Percentiles rank a stretch among this genome's conserved stretches.
phyloP scores from a whole-genome alignment of 768 basidiomycete species.

The Neoboletus magnificus region DNA sequence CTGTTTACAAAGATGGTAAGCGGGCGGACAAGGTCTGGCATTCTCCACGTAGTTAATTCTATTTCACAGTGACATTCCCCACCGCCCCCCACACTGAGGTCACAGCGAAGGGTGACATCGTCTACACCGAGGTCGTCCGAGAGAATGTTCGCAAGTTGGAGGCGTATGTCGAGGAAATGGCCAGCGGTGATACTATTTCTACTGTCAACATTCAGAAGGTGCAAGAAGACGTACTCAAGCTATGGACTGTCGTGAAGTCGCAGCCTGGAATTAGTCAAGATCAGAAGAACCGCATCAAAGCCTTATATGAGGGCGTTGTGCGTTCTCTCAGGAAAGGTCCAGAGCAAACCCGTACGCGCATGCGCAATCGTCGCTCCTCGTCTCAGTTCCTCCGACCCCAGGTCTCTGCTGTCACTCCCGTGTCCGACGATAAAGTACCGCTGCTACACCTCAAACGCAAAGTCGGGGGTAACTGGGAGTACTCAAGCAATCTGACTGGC shows the following conservation, averaged over 20 bases:
- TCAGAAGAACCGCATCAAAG: conserved; percentile 94
- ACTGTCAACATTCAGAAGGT: conserved; percentile 95
- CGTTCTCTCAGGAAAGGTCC: conserved; percentile 83
- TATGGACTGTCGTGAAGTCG: conserved; percentile 96
- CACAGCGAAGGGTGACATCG: conserved; percentile 88
- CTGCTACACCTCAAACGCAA: conserved; percentile 96
- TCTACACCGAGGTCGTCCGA: conserved; percentile 92
- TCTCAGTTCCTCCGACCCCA: conserved; percentile 97
- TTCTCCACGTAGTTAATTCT: neutral
- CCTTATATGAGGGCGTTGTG: conserved; percentile 94
- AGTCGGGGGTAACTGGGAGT: conserved; percentile 93
- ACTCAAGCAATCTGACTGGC: conserved; percentile 93
- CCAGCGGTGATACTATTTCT: conserved; percentile 85
- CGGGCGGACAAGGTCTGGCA: conserved; percentile 5
- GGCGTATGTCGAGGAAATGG: conserved; percentile 98
- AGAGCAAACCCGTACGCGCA: conserved; percentile 53
- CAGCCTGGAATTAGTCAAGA: conserved; percentile 97
- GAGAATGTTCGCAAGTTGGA: conserved; percentile 97
- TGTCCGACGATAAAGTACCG: conserved; percentile 86
- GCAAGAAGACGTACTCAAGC: conserved; percentile 92
- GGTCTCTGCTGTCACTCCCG: conserved; percentile 62
- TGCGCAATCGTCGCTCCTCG: conserved; percentile 82
- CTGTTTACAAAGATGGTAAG: conserved; percentile 93
- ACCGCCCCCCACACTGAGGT: conserved; percentile 96
- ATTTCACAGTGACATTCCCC: conserved; percentile 83